Percentiles rank a stretch among this genome's conserved stretches.
phyloP scores from a whole-genome alignment of 129 eudicot species.

The Chrysanthemum makinoi region DNA sequence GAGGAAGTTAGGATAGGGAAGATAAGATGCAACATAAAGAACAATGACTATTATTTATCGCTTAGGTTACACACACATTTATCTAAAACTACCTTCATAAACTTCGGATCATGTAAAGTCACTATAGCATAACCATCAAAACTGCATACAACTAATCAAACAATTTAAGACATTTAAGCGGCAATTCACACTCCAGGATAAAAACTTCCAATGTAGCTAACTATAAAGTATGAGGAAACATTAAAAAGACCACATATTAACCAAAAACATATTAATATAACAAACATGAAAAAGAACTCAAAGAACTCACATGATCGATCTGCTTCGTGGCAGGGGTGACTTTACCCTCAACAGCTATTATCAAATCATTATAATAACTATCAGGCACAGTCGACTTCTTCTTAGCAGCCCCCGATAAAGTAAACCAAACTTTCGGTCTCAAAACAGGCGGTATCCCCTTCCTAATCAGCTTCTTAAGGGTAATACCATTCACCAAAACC shows the following conservation, averaged over 20 bases:
- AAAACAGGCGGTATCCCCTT: constrained; percentile 87
- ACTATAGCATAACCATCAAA: constrained; percentile 4
- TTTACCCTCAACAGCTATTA: constrained; percentile 68
- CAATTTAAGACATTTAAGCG: constrained; percentile 8
- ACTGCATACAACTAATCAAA: background rate
- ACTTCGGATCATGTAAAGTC: constrained; percentile 12
- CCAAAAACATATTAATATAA: constrained; percentile 13
- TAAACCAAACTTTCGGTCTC: constrained; percentile 89
- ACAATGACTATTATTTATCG: background rate
- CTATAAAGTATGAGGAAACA: background rate
- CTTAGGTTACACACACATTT: background rate
- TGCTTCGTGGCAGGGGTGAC: constrained; percentile 90
- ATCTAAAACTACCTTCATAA: constrained; percentile 1
- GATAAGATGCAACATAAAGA: background rate
- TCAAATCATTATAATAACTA: constrained; percentile 78
- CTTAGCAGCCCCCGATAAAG: constrained; percentile 95
- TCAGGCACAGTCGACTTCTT: constrained; percentile 94
- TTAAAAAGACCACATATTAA: background rate
- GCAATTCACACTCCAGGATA: constrained; percentile 11
- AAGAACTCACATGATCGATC: constrained; percentile 83
- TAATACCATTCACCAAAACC: constrained; percentile 69
- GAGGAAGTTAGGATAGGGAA: background rate
- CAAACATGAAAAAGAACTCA: constrained; percentile 15
- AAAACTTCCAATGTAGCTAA: background rate
- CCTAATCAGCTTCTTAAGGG: constrained; percentile 83